Base-by-base conservation (phyloP, 805 yeast species). In the Lachancea waltii region DNA sequence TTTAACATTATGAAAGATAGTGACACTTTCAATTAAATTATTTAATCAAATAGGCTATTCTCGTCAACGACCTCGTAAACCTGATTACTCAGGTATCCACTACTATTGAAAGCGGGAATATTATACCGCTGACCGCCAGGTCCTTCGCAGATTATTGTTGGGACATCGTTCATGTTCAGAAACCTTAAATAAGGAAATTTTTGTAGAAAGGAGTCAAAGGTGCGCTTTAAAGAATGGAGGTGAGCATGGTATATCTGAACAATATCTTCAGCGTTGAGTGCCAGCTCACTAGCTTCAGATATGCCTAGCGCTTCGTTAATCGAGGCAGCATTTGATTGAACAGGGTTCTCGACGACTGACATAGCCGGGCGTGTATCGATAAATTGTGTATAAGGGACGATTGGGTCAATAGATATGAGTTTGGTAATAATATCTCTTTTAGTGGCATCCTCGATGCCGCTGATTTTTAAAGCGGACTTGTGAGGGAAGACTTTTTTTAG, bases 351-450 rank as follows among this genome's bases (percentile, higher is more conserved):
- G 16, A 62, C 54, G 16, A 54, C 63, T 16, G 60, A 60, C n/a
- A 65, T 61, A 2, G 66, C 47, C 7, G 70, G 69, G 35, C 48
- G 53, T 15, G 38, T 43, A 29, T 61, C 68, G 30, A 63, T 49
- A 11, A 61, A 56, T 30, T 56, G 60, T 4, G 67, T 55, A 40
- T 66, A 60, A 4, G 70, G 70, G 14, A 59, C 45, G 1, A 66
- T 56, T 18, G 60, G 51, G 39, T 49, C 54, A 2, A 61, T 42
- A 21, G 51, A 46, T 18, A 58, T 51, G 33, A 64, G 50, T 15
- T 57, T 62, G 9, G 53, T 39, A 21, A 53, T 45, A 28, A 57
- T 60, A 36, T 59, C 56, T 17, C 62, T 49, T 2, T 50, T 30
- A 9, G 54, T 55, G 11, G 54, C 47, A 26, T 55, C 53, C 6